These are phyloP conservation scores for Sporothrix inflata DNA, from an alignment of 2,329 filamentous ascomycete species.

Conservation along the genomic window DNA sequence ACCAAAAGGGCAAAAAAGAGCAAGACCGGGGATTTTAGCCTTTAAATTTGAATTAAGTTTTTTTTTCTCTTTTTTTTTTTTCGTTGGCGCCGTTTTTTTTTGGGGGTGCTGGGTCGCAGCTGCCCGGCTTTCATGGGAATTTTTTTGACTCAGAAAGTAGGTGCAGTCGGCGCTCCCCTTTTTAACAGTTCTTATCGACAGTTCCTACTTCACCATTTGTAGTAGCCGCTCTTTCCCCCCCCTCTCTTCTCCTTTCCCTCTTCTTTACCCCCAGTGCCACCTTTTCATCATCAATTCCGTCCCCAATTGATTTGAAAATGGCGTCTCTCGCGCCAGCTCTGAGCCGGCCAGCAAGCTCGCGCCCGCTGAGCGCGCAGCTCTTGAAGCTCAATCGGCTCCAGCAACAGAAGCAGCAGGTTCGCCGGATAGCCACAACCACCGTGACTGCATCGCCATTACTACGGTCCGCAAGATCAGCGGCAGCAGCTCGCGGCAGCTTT, in stretches of 20 bases:
- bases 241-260: background rate
- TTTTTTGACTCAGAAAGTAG: slow-evolving; percentile 15
- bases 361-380: slow-evolving; percentile 35
- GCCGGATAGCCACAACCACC: slow-evolving; percentile 37
- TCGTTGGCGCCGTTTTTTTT: slow-evolving; percentile 9
- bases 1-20: slow-evolving; percentile 26
- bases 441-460: slow-evolving; percentile 31
- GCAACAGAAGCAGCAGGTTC: slow-evolving; percentile 32
- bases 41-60: background rate
- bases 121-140: slow-evolving; percentile 11
- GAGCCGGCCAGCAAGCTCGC: slow-evolving; percentile 40
- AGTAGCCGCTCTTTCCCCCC: background rate
- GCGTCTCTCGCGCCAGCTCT: slow-evolving; percentile 42
- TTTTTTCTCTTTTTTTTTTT: background rate
- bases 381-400: slow-evolving; percentile 32
- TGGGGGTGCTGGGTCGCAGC: background rate
- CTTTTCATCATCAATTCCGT: background rate
- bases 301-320: slow-evolving; percentile 39
- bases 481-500: slow-evolving; percentile 28
- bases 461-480: slow-evolving; percentile 35
- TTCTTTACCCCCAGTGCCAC: slow-evolving; percentile 26
- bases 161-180: slow-evolving; percentile 18
- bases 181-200: slow-evolving; percentile 27
- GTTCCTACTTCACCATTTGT: background rate
- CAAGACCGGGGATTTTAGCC: background rate